Conservation (phyloP, 2,329 filamentous ascomycete species). For the Arthrobotrys musiformis region DNA sequence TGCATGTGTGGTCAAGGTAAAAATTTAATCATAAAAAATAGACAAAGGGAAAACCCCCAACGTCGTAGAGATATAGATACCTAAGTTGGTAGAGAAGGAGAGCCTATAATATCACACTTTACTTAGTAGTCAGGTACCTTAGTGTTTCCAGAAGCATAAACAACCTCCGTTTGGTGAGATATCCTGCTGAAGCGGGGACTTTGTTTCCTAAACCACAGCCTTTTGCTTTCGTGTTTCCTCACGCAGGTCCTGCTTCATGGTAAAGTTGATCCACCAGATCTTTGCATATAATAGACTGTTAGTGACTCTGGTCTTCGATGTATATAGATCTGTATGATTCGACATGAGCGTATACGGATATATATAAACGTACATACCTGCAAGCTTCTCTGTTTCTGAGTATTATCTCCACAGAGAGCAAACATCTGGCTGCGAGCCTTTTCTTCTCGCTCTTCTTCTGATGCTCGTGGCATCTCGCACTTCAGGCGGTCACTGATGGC, state of each 20-base stretch:
- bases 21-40: neutral
- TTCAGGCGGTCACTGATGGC: slow-evolving; percentile 41
- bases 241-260: slow-evolving; percentile 33
- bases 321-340: neutral
- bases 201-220: slow-evolving; percentile 46
- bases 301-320: neutral
- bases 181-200: slow-evolving; percentile 22
- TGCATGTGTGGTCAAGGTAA: no score
- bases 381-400: slow-evolving; percentile 27
- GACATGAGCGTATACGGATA: neutral
- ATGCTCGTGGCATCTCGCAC: slow-evolving; percentile 30
- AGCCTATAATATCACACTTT: neutral
- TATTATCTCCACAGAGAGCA: slow-evolving; percentile 15
- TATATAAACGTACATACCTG: slow-evolving; percentile 25
- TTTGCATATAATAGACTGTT: neutral
- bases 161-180: slow-evolving; percentile 1
- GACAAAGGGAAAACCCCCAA: neutral
- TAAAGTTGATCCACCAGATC: slow-evolving; percentile 49
- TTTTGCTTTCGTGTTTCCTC: slow-evolving; percentile 28
- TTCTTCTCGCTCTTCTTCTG: slow-evolving; percentile 21
- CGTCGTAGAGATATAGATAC: no score
- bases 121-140: neutral
- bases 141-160: slow-evolving; percentile 20
- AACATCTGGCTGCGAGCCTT: slow-evolving; percentile 8
- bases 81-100: no score